These are phyloP conservation scores for Alternaria gaisen DNA, from an alignment of 2,329 filamentous ascomycete genomes.

Conservation along the genomic window DNA sequence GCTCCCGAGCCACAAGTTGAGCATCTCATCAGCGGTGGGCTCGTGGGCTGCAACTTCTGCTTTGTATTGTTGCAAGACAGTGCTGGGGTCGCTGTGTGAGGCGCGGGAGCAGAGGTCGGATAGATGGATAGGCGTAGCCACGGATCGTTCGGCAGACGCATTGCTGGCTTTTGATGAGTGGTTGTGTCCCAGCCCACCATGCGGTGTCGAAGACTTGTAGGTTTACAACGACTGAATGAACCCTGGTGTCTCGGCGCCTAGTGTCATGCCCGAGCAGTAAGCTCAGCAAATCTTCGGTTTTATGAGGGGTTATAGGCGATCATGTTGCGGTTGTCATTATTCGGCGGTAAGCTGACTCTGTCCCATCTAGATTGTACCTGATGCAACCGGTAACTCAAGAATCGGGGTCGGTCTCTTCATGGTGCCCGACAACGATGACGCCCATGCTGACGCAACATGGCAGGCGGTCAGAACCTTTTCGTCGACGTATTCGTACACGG, in stretches of 20 bases:
- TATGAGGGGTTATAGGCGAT: not conserved
- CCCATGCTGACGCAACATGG: slow-evolving; percentile 1
- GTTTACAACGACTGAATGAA: not conserved
- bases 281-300: not conserved
- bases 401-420: not conserved
- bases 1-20: too few species aligned
- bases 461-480: not conserved
- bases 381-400: not conserved
- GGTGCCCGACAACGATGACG: not conserved
- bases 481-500: not conserved
- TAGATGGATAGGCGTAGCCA: too few species aligned
- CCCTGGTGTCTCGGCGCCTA: not conserved
- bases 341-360: slow-evolving; percentile 5
- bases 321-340: not conserved
- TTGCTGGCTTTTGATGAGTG: too few species aligned
- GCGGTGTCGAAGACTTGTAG: not conserved
- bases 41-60: too few species aligned
- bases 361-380: not conserved
- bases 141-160: too few species aligned
- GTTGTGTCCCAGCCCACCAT: not conserved
- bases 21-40: too few species aligned
- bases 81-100: too few species aligned
- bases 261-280: slow-evolving; percentile 1
- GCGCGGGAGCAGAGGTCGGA: too few species aligned
- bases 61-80: too few species aligned